phyloP scores from a whole-genome alignment of 768 basidiomycete genomes.

The Epithele typhae region DNA sequence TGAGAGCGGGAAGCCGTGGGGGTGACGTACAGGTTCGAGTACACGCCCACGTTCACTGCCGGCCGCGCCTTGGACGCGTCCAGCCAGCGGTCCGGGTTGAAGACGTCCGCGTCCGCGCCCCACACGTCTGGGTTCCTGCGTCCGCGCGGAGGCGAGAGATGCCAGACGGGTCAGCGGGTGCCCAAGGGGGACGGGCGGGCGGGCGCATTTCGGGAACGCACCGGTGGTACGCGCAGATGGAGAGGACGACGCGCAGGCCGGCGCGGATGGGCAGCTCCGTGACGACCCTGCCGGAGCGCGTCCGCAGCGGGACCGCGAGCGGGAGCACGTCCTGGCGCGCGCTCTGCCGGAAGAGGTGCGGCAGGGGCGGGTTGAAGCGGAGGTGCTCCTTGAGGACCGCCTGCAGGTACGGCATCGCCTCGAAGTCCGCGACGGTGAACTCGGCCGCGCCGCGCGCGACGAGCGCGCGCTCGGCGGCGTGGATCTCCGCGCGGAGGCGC shows the following conservation, averaged over 20 bases:
- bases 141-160: background rate
- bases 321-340: conserved; percentile 54
- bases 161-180: too few species aligned
- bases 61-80: conserved; percentile 25
- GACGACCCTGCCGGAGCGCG: conserved; percentile 39
- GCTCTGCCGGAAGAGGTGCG: conserved; percentile 49
- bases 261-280: conserved; percentile 44
- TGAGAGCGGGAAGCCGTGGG: background rate
- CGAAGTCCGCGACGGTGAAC: conserved; percentile 44
- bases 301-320: conserved; percentile 48
- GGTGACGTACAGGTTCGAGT: conserved; percentile 41
- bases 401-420: conserved; percentile 43
- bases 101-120: conserved; percentile 28
- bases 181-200: too few species aligned
- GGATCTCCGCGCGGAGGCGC: conserved; percentile 57
- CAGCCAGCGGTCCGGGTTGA: conserved; percentile 28
- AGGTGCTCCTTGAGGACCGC: conserved; percentile 55
- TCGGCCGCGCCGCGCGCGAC: conserved; percentile 34
- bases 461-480: conserved; percentile 30
- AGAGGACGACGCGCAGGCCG: conserved; percentile 47
- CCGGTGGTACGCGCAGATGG: conserved; percentile 55
- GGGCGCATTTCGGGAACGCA: conserved; percentile 13
- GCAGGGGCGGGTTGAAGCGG: conserved; percentile 49
- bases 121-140: conserved; percentile 25
- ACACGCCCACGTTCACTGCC: conserved; percentile 39